These are phyloP conservation scores for Heliamphora pulchella DNA, from an alignment of 179 eudicot species.

Conservation along the genomic window DNA sequence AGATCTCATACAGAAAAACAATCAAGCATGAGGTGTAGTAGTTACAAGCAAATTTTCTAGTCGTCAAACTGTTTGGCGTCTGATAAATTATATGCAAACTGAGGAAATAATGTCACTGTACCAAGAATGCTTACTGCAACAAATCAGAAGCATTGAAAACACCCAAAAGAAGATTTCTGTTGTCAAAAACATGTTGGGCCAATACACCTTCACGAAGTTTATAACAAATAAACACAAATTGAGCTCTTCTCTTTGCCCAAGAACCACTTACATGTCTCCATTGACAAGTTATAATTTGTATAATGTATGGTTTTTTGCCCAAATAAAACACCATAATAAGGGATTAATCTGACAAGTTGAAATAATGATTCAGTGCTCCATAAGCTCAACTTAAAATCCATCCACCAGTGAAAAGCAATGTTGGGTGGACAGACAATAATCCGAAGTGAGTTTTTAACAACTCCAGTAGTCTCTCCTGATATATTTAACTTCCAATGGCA, in stretches of 20 bases:
- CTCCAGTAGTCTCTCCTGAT: conserved; percentile 7
- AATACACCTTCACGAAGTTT: neutral
- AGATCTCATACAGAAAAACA: neutral
- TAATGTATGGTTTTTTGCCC: neutral
- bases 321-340: neutral
- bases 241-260: conserved; percentile 12
- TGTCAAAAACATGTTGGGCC: neutral
- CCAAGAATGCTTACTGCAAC: neutral
- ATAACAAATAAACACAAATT: neutral
- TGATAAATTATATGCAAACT: neutral
- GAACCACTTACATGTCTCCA: neutral
- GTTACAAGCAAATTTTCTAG: neutral
- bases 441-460: neutral
- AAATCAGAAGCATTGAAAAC: neutral
- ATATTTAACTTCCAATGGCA: conserved; percentile 10
- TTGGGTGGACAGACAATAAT: neutral
- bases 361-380: neutral
- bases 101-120: neutral
- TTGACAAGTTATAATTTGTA: neutral
- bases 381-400: neutral
- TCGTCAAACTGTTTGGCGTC: conserved; percentile 1
- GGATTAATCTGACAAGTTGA: neutral
- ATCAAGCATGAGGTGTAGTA: neutral
- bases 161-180: neutral
- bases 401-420: conserved; percentile 1